A percentile compares a stretch with the other conserved stretches of the same genome.
Conservation (phyloP, 495 filamentous ascomycete genomes). For the Neurospora sp. region DNA sequence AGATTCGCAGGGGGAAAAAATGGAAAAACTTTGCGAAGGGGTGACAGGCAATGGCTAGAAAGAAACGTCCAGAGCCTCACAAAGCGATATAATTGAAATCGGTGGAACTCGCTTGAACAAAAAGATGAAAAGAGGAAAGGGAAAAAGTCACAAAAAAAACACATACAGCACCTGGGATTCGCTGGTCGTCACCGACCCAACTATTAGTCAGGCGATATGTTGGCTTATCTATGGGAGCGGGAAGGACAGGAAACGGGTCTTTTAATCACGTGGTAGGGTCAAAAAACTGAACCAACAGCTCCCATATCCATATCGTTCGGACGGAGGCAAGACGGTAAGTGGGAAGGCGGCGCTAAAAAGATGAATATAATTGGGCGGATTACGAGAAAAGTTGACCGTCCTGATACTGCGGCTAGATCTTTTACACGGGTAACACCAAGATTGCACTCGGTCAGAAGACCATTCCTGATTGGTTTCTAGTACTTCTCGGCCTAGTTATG, state of each 20-base stretch:
- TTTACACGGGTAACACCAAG: too few relatives aligned
- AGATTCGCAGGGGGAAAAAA: too few relatives aligned
- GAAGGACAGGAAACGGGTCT: too few relatives aligned
- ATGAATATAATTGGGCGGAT: too few relatives aligned
- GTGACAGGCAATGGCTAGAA: not conserved
- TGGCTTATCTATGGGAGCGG: slow-evolving; percentile 14
- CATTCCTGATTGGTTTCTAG: too few relatives aligned
- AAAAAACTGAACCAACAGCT: not conserved
- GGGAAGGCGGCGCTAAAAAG: too few relatives aligned
- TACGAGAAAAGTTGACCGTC: too few relatives aligned
- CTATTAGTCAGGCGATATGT: slow-evolving; percentile 26
- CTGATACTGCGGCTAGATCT: too few relatives aligned
- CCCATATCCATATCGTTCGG: not conserved
- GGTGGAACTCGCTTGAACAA: not conserved
- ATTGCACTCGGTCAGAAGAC: too few relatives aligned
- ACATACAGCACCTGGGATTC: slow-evolving; percentile 38
- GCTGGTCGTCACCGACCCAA: slow-evolving; percentile 32
- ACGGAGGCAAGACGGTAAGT: not conserved
- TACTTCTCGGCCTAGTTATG: too few relatives aligned
- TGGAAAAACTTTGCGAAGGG: too few relatives aligned
- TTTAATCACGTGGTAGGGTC: too few relatives aligned
- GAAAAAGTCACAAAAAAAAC: not conserved
- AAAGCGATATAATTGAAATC: not conserved
- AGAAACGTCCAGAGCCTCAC: not conserved
- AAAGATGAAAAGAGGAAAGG: not conserved